Percentiles rank a stretch among this genome's conserved stretches.
Conservation (phyloP, 129 eudicot genomes). For the Pulicaria dysenterica region DNA sequence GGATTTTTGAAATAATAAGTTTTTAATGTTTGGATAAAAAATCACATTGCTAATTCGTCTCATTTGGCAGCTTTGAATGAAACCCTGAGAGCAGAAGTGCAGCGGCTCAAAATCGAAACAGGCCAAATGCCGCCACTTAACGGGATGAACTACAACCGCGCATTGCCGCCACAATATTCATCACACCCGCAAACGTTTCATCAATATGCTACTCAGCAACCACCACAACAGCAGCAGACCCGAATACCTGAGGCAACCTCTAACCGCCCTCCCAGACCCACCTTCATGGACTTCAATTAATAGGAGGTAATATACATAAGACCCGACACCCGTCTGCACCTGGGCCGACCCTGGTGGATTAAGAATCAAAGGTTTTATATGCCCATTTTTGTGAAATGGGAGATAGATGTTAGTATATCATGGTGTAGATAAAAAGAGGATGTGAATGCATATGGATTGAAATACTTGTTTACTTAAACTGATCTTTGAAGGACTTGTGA, state of each 20-base stretch:
- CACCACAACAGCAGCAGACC: conserved; percentile 55
- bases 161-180: conserved; percentile 48
- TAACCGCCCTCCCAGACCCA: conserved; percentile 51
- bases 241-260: conserved; percentile 43
- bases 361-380: conserved; percentile 16
- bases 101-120: conserved; percentile 74
- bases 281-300: conserved; percentile 62
- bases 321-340: conserved; percentile 8
- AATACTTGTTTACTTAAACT: conserved; percentile 17
- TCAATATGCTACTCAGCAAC: conserved; percentile 40
- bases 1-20: too few species aligned
- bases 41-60: not conserved
- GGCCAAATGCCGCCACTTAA: conserved; percentile 68
- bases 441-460: conserved; percentile 23
- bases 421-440: conserved; percentile 33
- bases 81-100: conserved; percentile 80
- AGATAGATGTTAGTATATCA: conserved; percentile 15
- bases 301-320: conserved; percentile 15
- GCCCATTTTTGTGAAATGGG: conserved; percentile 19
- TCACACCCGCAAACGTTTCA: conserved; percentile 40
- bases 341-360: conserved; percentile 2
- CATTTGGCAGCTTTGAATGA: conserved; percentile 70
- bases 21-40: not conserved
- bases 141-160: conserved; percentile 52
- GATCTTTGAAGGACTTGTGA: not conserved